Conservation (phyloP, 805 yeast species). For the Candida peoriensis region DNA sequence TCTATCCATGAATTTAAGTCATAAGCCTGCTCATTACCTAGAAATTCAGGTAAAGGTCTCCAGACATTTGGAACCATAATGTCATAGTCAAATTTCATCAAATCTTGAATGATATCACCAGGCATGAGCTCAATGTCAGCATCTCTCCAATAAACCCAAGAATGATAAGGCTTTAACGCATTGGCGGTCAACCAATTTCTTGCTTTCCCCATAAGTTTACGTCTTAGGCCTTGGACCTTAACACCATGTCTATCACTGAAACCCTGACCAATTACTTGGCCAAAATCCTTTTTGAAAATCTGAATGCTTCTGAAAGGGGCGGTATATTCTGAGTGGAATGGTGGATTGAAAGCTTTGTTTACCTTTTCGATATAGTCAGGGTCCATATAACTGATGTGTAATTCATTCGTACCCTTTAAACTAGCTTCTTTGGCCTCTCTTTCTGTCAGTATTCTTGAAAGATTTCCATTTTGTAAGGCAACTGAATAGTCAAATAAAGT, state of each 20-base stretch:
- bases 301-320: conserved; percentile 75
- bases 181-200: conserved; percentile 76
- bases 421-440: conserved; percentile 33
- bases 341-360: conserved; percentile 54
- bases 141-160: conserved; percentile 92
- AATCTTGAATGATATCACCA: conserved; percentile 64
- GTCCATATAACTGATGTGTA: conserved; percentile 69
- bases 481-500: conserved; percentile 59
- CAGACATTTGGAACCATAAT: conserved; percentile 86
- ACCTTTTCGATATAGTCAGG: conserved; percentile 53
- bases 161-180: conserved; percentile 76
- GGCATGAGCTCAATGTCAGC: conserved; percentile 83
- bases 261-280: conserved; percentile 82
- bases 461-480: conserved; percentile 66
- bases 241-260: conserved; percentile 81
- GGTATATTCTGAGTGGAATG: conserved; percentile 57
- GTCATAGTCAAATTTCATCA: conserved; percentile 67
- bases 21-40: conserved; percentile 89
- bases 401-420: conserved; percentile 51
- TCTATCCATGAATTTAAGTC: conserved; percentile 97
- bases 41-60: conserved; percentile 92
- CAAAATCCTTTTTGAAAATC: conserved; percentile 77
- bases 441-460: conserved; percentile 41
- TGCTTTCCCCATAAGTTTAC: conserved; percentile 84
- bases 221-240: conserved; percentile 77